These are phyloP conservation scores for Geosmithia putterillii DNA, from an alignment of 2,329 filamentous ascomycete genomes.

Conservation along the genomic window DNA sequence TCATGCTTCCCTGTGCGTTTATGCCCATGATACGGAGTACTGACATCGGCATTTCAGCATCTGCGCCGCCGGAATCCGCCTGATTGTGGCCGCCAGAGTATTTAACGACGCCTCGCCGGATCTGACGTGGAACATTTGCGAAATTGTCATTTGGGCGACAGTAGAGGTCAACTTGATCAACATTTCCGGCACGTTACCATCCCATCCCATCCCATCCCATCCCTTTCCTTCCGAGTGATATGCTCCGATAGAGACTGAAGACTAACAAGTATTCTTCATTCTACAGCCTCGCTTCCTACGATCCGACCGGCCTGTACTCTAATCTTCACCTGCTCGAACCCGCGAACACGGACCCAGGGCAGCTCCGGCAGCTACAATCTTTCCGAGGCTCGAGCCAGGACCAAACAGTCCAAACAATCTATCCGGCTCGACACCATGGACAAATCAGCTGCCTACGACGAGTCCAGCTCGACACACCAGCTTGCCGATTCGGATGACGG, in stretches of 20 bases:
- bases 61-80: slow-evolving; percentile 4
- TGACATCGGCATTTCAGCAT: slow-evolving; percentile 2
- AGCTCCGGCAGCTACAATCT: slow-evolving; percentile 3
- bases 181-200: slow-evolving; percentile 2
- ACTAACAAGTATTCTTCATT: background rate
- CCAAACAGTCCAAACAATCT: slow-evolving; percentile 3
- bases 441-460: slow-evolving; percentile 4
- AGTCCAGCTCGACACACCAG: slow-evolving; percentile 6
- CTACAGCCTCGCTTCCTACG: slow-evolving; percentile 4
- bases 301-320: slow-evolving; percentile 5
- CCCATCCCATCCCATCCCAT: background rate
- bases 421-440: slow-evolving; percentile 4
- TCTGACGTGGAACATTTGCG: slow-evolving; percentile 5
- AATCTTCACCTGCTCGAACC: slow-evolving; percentile 4
- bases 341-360: slow-evolving; percentile 2
- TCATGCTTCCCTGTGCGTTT: background rate
- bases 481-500: slow-evolving; percentile 4
- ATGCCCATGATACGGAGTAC: background rate
- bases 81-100: slow-evolving; percentile 4
- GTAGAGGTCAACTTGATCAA: slow-evolving; percentile 5
- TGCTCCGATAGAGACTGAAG: background rate
- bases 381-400: slow-evolving; percentile 2
- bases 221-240: too few relatives aligned
- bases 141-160: slow-evolving; percentile 4
- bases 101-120: slow-evolving; percentile 4